Percentiles rank a stretch among this genome's conserved stretches.
These are phyloP conservation scores for Musa itinerans DNA, from an alignment of 176 grass and related monocot genomes.

Conservation along the genomic window DNA sequence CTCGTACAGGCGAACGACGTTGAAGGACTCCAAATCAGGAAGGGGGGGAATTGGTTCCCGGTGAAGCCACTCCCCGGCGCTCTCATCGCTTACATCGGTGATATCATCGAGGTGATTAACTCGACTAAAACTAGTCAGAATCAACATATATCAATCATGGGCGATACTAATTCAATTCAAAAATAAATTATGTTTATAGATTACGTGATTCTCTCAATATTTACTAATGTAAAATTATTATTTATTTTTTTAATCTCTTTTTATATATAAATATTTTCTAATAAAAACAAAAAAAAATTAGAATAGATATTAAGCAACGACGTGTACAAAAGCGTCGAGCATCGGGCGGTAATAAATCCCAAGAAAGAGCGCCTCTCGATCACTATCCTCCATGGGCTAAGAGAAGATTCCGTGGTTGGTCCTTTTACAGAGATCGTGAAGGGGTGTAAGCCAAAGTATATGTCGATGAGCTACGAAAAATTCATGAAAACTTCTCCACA, in stretches of 20 bases:
- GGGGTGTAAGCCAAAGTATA: neutral
- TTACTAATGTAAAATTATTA: too few relatives aligned
- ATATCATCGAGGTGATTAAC: slow-evolving; percentile 31
- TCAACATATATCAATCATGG: too few relatives aligned
- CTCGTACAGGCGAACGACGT: slow-evolving; percentile 47
- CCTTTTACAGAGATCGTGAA: neutral
- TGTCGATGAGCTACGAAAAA: neutral
- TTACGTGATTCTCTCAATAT: too few relatives aligned
- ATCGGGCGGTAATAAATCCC: neutral
- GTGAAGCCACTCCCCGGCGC: slow-evolving; percentile 32
- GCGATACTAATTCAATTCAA: too few relatives aligned
- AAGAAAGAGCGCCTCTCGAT: neutral
- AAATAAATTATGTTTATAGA: too few relatives aligned
- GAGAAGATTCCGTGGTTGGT: neutral
- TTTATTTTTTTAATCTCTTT: too few relatives aligned
- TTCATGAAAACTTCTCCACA: neutral
- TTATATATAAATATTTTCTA: too few relatives aligned
- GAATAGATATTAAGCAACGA: neutral
- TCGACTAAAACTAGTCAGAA: too few relatives aligned
- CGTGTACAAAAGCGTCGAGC: neutral
- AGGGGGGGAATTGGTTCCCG: slow-evolving; percentile 32
- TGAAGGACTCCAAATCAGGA: slow-evolving; percentile 52
- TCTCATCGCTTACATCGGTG: slow-evolving; percentile 53
- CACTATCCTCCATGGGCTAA: neutral
- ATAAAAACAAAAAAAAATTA: neutral